Base-by-base conservation (phyloP, 192 early-diverging fungal genomes). In the Coemansia sp. region DNA sequence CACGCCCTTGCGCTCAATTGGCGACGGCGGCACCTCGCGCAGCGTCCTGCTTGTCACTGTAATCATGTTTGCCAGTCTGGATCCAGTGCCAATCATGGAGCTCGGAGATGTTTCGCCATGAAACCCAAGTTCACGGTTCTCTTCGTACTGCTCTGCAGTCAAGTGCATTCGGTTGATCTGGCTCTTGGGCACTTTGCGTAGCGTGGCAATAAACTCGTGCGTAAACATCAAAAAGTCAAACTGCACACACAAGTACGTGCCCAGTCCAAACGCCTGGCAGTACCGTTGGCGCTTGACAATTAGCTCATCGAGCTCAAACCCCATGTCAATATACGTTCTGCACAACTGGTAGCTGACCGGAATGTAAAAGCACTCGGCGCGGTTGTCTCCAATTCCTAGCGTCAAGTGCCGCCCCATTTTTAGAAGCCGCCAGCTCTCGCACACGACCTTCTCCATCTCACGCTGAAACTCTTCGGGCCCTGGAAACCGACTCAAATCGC, bases 221-320 rank as follows among this genome's bases (percentile, higher is more conserved):
- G 93, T 93, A 62, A 97, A 94, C 78, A 93, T 91, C 59, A 97
- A 73, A 64, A 97, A 95, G 58, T 97, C 92, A 65, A 89, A 94
- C 65, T 90, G 88, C 11, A 89, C 90, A 69, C 90, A 95, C 37
- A 97, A 75, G 59, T 90, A 95, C 3, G 90, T 92, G 0, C 94
- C 94, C 38, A 95, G 69, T 1, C 91, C 92, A 74, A 93, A 92
- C 12, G 89, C 91, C 44, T 88, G 87, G 46, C 90, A 93, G 61
- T 94, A 93, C 9, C 94, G 74, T 72, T 95, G 94, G 10, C 93
- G 83, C 74, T 95, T 96, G 54, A 94, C 85, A 63, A 96, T 78
- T 22, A 94, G 59, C 74, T 95, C 94, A 53, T 97, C 94, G 5
- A 97, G 66, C 57, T 91, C 92, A 78, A 97, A 97, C 0, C 94